Evolutionary conservation across 2,329 filamentous ascomycete genomes (phyloP).

Genomic region (Aspergillus sergii): DNA sequence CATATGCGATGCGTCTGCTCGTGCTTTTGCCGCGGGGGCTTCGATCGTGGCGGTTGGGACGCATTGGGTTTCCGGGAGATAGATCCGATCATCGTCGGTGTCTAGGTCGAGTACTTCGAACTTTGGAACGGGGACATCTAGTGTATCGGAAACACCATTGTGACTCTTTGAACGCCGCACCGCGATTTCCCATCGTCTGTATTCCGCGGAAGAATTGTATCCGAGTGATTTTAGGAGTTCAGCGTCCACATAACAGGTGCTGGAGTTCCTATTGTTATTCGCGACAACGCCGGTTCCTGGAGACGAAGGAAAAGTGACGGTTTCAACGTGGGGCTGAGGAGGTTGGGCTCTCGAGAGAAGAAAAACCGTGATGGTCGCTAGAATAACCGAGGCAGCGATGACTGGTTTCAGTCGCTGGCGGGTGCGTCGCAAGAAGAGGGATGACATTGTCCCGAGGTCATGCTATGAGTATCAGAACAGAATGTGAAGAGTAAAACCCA

Average conservation of each 20-base stretch:
- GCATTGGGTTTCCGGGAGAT: conserved; percentile 14
- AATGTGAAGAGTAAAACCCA: not conserved
- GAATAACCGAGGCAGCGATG: not conserved
- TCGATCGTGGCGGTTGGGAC: conserved; percentile 17
- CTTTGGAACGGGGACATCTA: conserved; percentile 13
- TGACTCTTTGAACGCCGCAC: conserved; percentile 18
- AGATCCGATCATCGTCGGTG: conserved; percentile 21
- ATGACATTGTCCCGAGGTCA: not conserved
- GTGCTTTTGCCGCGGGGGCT: conserved; percentile 15
- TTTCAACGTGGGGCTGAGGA: not conserved
- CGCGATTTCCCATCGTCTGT: conserved; percentile 20
- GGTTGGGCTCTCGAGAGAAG: not conserved
- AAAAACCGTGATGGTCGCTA: not conserved
- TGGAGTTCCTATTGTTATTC: not conserved
- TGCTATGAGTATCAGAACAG: not conserved
- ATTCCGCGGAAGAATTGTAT: conserved; percentile 15
- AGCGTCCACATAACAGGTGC: conserved; percentile 18
- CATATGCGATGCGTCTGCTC: conserved; percentile 46
- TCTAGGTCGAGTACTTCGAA: conserved; percentile 21
- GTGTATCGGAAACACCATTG: conserved; percentile 12
- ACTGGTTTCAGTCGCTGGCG: not conserved
- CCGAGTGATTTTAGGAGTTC: conserved; percentile 15
- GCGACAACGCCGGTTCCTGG: not conserved
- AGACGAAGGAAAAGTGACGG: not conserved
- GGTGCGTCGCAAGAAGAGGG: not conserved